A percentile compares a stretch with the other conserved stretches of the same genome.
These are phyloP conservation scores for Hypoxylon sp. DNA, from an alignment of 2,329 filamentous ascomycete genomes.

Conservation along the genomic window DNA sequence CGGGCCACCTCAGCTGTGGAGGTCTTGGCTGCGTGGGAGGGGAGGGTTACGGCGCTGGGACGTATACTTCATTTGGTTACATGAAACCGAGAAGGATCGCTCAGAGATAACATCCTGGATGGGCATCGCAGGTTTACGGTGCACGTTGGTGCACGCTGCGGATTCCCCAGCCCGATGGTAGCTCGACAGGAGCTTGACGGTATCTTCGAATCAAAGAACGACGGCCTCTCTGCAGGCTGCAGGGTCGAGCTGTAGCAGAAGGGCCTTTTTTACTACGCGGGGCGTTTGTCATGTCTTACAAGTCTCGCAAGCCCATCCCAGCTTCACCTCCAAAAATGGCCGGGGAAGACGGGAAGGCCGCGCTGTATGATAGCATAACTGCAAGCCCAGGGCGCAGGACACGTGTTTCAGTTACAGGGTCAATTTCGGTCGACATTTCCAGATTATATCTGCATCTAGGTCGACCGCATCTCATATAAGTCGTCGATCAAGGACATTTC, in stretches of 20 bases:
- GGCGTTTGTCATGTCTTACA: conserved; percentile 16
- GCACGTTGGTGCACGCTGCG: no score
- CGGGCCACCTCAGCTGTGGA: conserved; percentile 11
- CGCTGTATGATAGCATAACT: conserved; percentile 7
- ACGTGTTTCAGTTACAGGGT: conserved; percentile 22
- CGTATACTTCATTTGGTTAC: no score
- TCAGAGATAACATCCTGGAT: neutral
- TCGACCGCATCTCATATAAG: neutral
- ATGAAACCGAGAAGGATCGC: no score
- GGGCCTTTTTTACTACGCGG: conserved; percentile 21
- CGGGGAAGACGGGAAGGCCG: conserved; percentile 22
- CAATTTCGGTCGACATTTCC: neutral
- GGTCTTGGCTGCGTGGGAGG: conserved; percentile 28
- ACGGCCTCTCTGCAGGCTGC: conserved; percentile 3
- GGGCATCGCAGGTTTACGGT: no score
- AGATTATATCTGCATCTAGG: neutral
- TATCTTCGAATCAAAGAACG: conserved; percentile 2
- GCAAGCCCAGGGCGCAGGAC: conserved; percentile 10
- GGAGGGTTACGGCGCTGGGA: conserved; percentile 30
- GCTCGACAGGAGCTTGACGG: neutral
- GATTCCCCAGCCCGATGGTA: conserved; percentile 11
- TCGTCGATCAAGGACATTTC: neutral
- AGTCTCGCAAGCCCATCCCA: conserved; percentile 6
- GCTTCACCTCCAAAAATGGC: neutral
- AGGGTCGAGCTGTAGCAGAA: conserved; percentile 9